Conservation (phyloP, 441 rosid genomes). For the Pelargonium australe region DNA sequence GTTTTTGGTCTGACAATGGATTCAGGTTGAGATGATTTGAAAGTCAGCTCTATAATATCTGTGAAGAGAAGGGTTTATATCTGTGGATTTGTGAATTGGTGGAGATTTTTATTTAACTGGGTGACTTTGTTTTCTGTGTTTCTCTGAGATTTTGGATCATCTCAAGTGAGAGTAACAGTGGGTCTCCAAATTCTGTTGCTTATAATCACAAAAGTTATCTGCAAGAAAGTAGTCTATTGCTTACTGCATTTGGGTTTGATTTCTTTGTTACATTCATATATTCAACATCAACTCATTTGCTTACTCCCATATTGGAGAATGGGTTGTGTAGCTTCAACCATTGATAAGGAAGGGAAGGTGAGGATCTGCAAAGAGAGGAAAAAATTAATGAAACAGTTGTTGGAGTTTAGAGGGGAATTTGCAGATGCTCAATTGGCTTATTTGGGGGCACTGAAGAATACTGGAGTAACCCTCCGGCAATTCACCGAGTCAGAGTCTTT, state of each 20-base stretch:
- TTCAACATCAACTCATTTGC: background rate
- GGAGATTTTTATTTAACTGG: constrained; percentile 16
- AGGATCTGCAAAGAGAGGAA: constrained; percentile 70
- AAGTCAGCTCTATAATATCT: background rate
- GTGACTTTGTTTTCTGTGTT: background rate
- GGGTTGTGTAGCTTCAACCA: constrained; percentile 86
- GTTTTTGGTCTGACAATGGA: background rate
- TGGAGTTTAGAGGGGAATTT: constrained; percentile 63
- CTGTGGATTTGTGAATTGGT: background rate
- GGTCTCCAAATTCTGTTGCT: background rate
- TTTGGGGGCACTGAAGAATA: constrained; percentile 75
- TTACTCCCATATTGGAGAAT: constrained; percentile 24
- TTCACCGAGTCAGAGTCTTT: constrained; percentile 83
- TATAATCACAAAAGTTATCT: background rate
- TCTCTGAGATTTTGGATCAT: no score
- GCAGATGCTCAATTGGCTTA: constrained; percentile 73
- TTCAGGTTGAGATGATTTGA: background rate
- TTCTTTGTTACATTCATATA: background rate
- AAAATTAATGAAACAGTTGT: constrained; percentile 72
- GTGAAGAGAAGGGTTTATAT: background rate
- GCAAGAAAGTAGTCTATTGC: background rate
- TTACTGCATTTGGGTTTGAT: constrained; percentile 8
- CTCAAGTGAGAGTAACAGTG: background rate
- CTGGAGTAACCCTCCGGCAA: constrained; percentile 85
- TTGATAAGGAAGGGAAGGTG: constrained; percentile 75